Percentiles rank a stretch among this genome's conserved stretches.
Conservation (phyloP, 2,329 filamentous ascomycete species). For the Neofusicoccum cordaticola region DNA sequence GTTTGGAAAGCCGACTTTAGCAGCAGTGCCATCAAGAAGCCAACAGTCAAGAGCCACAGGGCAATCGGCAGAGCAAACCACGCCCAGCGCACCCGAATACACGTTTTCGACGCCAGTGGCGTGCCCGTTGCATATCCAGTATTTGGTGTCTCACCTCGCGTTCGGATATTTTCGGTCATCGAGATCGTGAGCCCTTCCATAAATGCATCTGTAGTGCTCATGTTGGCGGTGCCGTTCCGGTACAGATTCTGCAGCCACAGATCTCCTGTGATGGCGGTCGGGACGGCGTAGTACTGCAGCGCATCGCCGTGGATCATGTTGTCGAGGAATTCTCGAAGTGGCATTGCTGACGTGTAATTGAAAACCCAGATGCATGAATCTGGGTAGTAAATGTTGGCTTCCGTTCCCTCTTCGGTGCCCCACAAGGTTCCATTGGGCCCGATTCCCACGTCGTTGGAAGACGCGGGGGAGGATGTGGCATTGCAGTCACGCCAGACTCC, state of each 20-base stretch:
- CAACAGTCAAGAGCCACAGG: background rate
- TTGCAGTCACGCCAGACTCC: background rate
- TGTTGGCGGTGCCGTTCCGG: background rate
- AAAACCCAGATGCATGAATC: background rate
- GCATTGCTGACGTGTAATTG: background rate
- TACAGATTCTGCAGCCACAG: background rate
- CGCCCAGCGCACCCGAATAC: background rate
- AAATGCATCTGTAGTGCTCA: background rate
- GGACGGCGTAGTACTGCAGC: background rate
- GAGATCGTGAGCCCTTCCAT: background rate
- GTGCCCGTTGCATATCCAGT: background rate
- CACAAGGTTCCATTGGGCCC: background rate
- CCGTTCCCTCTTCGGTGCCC: too few relatives aligned
- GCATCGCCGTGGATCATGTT: background rate
- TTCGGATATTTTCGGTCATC: background rate
- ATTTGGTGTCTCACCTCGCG: background rate
- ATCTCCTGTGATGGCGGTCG: background rate
- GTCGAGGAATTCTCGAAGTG: background rate
- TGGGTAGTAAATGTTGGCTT: background rate
- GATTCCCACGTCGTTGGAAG: background rate
- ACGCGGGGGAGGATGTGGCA: background rate
- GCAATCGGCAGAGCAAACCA: background rate
- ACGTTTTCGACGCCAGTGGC: background rate
- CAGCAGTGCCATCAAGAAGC: background rate
- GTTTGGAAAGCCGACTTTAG: too few relatives aligned